These are phyloP conservation scores for Mucor racemosus DNA, from an alignment of 371 early-diverging fungal genomes.

Conservation along the genomic window DNA sequence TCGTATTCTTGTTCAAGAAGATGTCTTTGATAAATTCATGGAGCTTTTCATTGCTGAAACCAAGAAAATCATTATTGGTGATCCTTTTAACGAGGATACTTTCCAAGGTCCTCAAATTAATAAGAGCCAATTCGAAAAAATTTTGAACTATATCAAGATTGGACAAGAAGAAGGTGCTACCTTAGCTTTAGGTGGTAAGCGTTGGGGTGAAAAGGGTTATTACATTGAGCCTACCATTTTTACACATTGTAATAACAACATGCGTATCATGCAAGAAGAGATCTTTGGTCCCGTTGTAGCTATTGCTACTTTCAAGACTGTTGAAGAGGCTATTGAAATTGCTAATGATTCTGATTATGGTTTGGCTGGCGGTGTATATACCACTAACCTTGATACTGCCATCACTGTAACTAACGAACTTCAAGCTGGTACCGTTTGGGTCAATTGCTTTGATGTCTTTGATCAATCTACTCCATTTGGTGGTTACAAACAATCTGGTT, in stretches of 20 bases:
- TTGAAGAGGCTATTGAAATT: constrained; percentile 77
- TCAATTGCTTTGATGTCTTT: constrained; percentile 50
- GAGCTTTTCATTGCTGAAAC: constrained; percentile 65
- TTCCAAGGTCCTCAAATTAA: constrained; percentile 81
- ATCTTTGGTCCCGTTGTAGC: constrained; percentile 93
- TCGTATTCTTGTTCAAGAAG: constrained; percentile 82
- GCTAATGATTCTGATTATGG: constrained; percentile 85
- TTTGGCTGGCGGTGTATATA: constrained; percentile 87
- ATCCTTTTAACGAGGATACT: constrained; percentile 59
- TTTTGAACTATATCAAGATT: constrained; percentile 63
- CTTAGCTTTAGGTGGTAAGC: constrained; percentile 71
- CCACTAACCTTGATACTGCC: constrained; percentile 68
- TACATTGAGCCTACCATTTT: constrained; percentile 85
- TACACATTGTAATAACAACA: constrained; percentile 64
- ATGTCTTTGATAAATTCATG: constrained; percentile 75
- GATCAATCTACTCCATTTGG: constrained; percentile 80
- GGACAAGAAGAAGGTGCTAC: constrained; percentile 67
- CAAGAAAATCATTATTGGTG: constrained; percentile 63
- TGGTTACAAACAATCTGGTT: constrained; percentile 87
- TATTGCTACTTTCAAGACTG: constrained; percentile 72
- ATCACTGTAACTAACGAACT: constrained; percentile 62
- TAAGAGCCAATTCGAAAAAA: constrained; percentile 75
- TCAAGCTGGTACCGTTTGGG: constrained; percentile 71
- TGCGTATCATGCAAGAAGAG: constrained; percentile 80
- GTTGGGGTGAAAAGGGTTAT: constrained; percentile 72